These are phyloP conservation scores for Fusarium solani-melongenae DNA, from an alignment of 2,329 filamentous ascomycete species.

Conservation along the genomic window DNA sequence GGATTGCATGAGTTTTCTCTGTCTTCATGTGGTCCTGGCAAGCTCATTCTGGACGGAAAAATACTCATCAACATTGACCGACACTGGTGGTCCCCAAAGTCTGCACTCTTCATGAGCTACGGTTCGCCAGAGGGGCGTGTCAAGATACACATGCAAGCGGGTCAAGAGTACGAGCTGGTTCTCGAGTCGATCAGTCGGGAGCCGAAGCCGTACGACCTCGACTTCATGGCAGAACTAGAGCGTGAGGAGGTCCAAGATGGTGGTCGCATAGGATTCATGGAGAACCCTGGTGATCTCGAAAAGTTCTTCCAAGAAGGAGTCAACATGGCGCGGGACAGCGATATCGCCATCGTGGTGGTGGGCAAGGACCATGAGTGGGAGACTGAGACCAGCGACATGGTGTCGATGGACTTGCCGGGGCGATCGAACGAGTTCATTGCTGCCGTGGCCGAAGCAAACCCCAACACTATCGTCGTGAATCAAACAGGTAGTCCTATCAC, in stretches of 20 bases:
- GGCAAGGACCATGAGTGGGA: slow-evolving; percentile 31
- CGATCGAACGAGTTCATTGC: slow-evolving; percentile 15
- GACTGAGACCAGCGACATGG: slow-evolving; percentile 24
- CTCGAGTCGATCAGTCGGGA: slow-evolving; percentile 24
- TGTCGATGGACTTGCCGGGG: slow-evolving; percentile 23
- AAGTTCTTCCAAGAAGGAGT: slow-evolving; percentile 15
- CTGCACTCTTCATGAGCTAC: slow-evolving; percentile 30
- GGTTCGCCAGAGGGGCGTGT: slow-evolving; percentile 21
- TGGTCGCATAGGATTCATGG: slow-evolving; percentile 25
- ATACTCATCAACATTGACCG: slow-evolving; percentile 21
- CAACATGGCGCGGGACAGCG: slow-evolving; percentile 10
- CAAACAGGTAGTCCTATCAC: slow-evolving; percentile 45
- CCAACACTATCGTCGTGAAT: slow-evolving; percentile 28
- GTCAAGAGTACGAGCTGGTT: slow-evolving; percentile 10
- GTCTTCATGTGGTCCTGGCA: slow-evolving; percentile 18
- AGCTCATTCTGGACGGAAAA: slow-evolving; percentile 19
- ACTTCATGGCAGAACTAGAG: slow-evolving; percentile 21
- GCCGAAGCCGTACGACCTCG: slow-evolving; percentile 23
- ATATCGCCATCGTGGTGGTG: slow-evolving; percentile 18
- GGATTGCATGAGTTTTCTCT: slow-evolving; percentile 23
- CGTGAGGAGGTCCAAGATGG: slow-evolving; percentile 30
- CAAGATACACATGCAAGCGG: slow-evolving; percentile 23
- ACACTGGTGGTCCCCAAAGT: slow-evolving; percentile 33
- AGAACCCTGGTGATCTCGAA: slow-evolving; percentile 22
- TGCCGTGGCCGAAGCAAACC: neutral